phyloP scores from a whole-genome alignment of 805 yeast species.

The Lipomyces lipofer region DNA sequence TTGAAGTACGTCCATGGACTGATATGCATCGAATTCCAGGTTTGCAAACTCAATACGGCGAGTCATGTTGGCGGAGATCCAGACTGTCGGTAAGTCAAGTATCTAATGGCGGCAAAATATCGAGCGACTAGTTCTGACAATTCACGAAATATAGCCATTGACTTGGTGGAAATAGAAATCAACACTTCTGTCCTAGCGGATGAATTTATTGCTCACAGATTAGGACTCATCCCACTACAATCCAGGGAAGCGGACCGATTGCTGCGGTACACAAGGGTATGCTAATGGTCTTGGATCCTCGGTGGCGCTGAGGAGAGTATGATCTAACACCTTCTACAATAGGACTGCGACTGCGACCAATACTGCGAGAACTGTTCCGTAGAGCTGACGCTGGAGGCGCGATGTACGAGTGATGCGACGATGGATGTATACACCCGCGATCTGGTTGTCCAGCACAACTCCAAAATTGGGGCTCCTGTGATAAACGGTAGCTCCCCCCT shows the following conservation, averaged over 20 bases:
- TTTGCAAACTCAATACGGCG: conserved; percentile 91
- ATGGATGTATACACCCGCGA: conserved; percentile 90
- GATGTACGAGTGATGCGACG: conserved; percentile 82
- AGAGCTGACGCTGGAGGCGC: conserved; percentile 79
- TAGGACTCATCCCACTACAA: conserved; percentile 88
- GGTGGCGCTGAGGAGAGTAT: neutral
- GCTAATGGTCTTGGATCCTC: neutral
- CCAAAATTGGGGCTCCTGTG: conserved; percentile 77
- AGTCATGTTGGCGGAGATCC: conserved; percentile 92
- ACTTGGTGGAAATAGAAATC: conserved; percentile 87
- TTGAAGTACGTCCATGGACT: neutral
- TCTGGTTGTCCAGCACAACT: conserved; percentile 51
- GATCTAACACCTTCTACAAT: neutral
- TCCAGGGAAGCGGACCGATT: conserved; percentile 74
- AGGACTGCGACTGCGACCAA: conserved; percentile 95
- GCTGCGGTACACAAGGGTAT: conserved; percentile 30
- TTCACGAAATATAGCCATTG: conserved; percentile 72
- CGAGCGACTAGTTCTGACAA: no score
- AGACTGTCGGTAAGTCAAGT: conserved; percentile 70
- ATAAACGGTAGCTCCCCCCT: conserved; percentile 48
- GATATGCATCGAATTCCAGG: conserved; percentile 9
- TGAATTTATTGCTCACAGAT: conserved; percentile 90
- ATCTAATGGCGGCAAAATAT: no score
- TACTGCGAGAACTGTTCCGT: conserved; percentile 96
- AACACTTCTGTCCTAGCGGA: conserved; percentile 96